A percentile compares a stretch with the other conserved stretches of the same genome.
Evolutionary conservation across 2,329 filamentous ascomycete genomes (phyloP).

Genomic region (Spiromastix sp.): DNA sequence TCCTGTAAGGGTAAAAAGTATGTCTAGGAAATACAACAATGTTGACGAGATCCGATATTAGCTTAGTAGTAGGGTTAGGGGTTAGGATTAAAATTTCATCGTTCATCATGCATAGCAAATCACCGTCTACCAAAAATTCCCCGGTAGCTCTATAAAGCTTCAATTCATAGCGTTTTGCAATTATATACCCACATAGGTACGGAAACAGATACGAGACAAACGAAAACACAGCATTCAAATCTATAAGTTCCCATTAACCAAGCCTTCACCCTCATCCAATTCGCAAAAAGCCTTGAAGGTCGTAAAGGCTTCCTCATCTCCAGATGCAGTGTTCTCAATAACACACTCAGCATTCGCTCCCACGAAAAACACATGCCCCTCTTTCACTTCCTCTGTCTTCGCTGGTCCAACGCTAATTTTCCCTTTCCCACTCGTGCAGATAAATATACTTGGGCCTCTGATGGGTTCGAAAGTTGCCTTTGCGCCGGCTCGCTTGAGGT

Average conservation of each 20-base stretch:
- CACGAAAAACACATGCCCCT: conserved; percentile 72
- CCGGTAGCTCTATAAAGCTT: no score
- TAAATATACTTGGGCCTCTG: conserved; percentile 81
- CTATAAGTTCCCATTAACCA: conserved; percentile 24
- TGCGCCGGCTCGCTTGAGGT: conserved; percentile 57
- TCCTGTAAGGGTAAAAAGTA: no score
- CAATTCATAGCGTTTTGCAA: no score
- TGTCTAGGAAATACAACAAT: no score
- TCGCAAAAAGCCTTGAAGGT: conserved; percentile 95
- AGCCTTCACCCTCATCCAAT: conserved; percentile 45
- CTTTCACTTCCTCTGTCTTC: conserved; percentile 63
- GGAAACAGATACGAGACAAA: no score
- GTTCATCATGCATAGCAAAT: no score
- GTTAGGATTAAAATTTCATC: no score
- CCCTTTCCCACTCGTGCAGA: conserved; percentile 76
- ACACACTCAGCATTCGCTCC: conserved; percentile 78
- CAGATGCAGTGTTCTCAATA: conserved; percentile 53
- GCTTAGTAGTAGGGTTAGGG: no score
- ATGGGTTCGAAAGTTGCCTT: conserved; percentile 85
- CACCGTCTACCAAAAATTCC: no score
- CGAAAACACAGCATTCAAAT: no score
- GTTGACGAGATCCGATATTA: no score
- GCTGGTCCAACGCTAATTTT: conserved; percentile 69
- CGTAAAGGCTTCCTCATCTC: conserved; percentile 52
- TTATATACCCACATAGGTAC: no score